A percentile compares a stretch with the other conserved stretches of the same genome.
These are phyloP conservation scores for Astragalus glycyphyllos DNA, from an alignment of 306 rosid species.

Conservation along the genomic window DNA sequence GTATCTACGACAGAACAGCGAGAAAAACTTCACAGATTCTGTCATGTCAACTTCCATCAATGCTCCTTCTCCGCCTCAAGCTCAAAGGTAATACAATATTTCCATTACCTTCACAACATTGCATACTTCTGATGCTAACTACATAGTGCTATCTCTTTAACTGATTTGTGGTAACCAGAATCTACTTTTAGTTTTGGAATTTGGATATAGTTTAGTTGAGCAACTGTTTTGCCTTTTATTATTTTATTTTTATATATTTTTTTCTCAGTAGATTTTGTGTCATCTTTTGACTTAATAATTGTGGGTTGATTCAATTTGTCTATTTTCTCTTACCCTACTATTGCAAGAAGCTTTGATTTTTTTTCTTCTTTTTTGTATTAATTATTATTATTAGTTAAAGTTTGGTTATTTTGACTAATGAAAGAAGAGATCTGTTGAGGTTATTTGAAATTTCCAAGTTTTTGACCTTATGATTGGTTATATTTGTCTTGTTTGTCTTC, in stretches of 20 bases:
- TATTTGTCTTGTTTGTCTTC: neutral
- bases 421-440: constrained; percentile 1
- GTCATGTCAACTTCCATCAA: constrained; percentile 37
- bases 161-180: neutral
- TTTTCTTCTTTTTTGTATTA: neutral
- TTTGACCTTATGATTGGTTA: constrained; percentile 7
- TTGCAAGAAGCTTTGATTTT: constrained; percentile 12
- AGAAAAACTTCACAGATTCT: constrained; percentile 2
- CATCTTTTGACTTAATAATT: neutral
- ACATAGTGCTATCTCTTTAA: neutral
- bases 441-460: neutral
- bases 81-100: constrained; percentile 44
- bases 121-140: neutral
- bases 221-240: neutral
- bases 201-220: constrained; percentile 2
- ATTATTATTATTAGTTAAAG: neutral
- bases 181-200: constrained; percentile 10
- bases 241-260: neutral
- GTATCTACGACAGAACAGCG: neutral
- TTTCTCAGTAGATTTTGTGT: neutral
- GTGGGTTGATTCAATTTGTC: constrained; percentile 17
- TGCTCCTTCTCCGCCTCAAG: constrained; percentile 13
- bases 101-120: neutral
- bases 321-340: neutral
- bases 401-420: constrained; percentile 3